Percentiles rank a stretch among this genome's conserved stretches.
phyloP scores from a whole-genome alignment of 2,329 filamentous ascomycete genomes.

The Paramyrothecium sp. region DNA sequence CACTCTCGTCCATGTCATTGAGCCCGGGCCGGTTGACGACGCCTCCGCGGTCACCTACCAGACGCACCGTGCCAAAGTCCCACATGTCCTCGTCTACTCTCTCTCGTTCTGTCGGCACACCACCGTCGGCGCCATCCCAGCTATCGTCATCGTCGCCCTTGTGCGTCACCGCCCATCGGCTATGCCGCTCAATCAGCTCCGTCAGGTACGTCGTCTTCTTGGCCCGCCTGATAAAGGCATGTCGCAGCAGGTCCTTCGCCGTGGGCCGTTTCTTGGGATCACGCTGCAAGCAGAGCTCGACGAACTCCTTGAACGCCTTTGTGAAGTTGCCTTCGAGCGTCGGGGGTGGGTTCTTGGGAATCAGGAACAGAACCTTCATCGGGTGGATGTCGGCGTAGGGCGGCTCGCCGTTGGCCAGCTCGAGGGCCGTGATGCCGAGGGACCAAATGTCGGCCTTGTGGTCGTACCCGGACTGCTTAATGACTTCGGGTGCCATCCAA shows the following conservation, averaged over 20 bases:
- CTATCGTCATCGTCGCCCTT: constrained; percentile 68
- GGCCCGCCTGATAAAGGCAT: constrained; percentile 85
- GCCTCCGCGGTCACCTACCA: constrained; percentile 66
- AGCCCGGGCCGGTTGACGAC: constrained; percentile 55
- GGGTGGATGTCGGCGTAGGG: constrained; percentile 96
- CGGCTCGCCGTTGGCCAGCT: constrained; percentile 87
- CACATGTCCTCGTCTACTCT: constrained; percentile 80
- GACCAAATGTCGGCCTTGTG: constrained; percentile 99
- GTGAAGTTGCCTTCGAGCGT: constrained; percentile 78
- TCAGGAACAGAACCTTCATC: constrained; percentile 97
- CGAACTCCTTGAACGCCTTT: constrained; percentile 80
- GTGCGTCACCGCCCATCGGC: constrained; percentile 80
- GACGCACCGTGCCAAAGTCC: constrained; percentile 95
- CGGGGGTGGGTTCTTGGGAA: constrained; percentile 90
- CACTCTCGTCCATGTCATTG: constrained; percentile 75
- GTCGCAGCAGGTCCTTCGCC: constrained; percentile 82
- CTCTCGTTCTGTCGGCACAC: constrained; percentile 52
- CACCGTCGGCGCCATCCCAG: constrained; percentile 54
- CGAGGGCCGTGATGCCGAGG: constrained; percentile 88
- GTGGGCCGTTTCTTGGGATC: constrained; percentile 87
- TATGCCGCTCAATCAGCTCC: constrained; percentile 88
- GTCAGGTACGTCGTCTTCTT: constrained; percentile 97
- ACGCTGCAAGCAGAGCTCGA: constrained; percentile 79
- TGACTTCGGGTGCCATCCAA: constrained; percentile 99
- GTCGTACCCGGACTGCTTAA: constrained; percentile 97